phyloP scores from a whole-genome alignment of 768 basidiomycete species.

The Collybiopsis confluens region DNA sequence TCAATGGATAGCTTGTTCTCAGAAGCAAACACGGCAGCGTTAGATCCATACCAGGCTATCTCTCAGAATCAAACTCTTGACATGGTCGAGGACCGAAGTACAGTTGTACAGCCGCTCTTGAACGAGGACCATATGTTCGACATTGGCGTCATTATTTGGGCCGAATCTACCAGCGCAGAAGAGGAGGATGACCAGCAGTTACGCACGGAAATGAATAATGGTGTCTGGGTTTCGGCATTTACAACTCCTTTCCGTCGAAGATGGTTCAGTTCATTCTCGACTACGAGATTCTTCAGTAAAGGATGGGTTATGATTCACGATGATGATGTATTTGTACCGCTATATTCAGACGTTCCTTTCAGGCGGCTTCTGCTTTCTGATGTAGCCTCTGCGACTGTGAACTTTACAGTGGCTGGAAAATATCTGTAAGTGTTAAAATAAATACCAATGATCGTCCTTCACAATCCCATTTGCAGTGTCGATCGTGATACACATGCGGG shows the following conservation, averaged over 20 bases:
- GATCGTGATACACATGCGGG: too few species aligned
- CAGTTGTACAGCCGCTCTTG: slow-evolving; percentile 17
- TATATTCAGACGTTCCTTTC: slow-evolving; percentile 23
- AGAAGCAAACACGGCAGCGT: not conserved
- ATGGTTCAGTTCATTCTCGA: not conserved
- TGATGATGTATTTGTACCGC: slow-evolving; percentile 13
- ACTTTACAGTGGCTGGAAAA: slow-evolving; percentile 19
- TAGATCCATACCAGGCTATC: not conserved
- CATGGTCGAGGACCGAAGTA: not conserved
- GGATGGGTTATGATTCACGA: not conserved
- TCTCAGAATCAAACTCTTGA: slow-evolving; percentile 6
- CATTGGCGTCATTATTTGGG: slow-evolving; percentile 23
- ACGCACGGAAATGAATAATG: not conserved
- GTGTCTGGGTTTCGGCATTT: not conserved
- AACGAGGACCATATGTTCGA: slow-evolving; percentile 20
- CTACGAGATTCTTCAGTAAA: not conserved
- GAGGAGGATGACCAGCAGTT: slow-evolving; percentile 7
- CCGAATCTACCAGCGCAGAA: slow-evolving; percentile 16
- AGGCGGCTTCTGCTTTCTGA: slow-evolving; percentile 18
- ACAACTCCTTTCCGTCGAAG: not conserved
- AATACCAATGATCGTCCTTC: too few species aligned
- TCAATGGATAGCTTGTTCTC: not conserved
- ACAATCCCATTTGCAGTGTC: too few species aligned
- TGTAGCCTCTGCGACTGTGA: slow-evolving; percentile 15
- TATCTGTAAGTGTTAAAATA: slow-evolving; percentile 17